Evolutionary conservation across 768 basidiomycete genomes (phyloP).

Genomic region (Suillus paluster): DNA sequence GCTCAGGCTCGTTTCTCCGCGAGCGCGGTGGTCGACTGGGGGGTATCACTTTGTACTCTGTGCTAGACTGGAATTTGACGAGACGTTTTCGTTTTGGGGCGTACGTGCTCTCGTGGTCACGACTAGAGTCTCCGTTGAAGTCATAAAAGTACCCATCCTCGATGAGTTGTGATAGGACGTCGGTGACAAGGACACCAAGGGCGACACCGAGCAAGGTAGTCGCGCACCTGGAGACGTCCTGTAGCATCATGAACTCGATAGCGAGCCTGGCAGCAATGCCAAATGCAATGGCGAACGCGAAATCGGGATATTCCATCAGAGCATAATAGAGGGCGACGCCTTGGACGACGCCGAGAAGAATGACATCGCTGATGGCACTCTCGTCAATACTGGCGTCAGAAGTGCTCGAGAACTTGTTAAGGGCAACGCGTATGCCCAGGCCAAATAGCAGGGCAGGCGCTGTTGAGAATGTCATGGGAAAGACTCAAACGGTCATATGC

Average conservation of each 20-base stretch:
- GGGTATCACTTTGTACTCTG: slow-evolving; percentile 33
- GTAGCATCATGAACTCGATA: slow-evolving; percentile 59
- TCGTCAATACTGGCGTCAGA: slow-evolving; percentile 32
- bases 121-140: slow-evolving; percentile 23
- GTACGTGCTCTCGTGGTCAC: slow-evolving; percentile 28
- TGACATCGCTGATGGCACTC: slow-evolving; percentile 56
- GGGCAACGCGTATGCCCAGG: slow-evolving; percentile 70
- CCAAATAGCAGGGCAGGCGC: slow-evolving; percentile 75
- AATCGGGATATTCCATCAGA: slow-evolving; percentile 53
- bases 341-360: slow-evolving; percentile 76
- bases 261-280: slow-evolving; percentile 65
- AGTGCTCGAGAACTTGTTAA: slow-evolving; percentile 59
- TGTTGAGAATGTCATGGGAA: slow-evolving; percentile 50
- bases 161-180: slow-evolving; percentile 68
- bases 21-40: slow-evolving; percentile 29
- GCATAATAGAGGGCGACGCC: slow-evolving; percentile 75
- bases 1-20: slow-evolving; percentile 30
- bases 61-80: slow-evolving; percentile 50
- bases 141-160: slow-evolving; percentile 48
- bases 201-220: slow-evolving; percentile 68
- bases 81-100: slow-evolving; percentile 40
- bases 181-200: slow-evolving; percentile 71
- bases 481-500: slow-evolving; percentile 17
- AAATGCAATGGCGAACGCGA: slow-evolving; percentile 59
- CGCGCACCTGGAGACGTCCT: slow-evolving; percentile 58